A percentile compares a stretch with the other conserved stretches of the same genome.
phyloP scores from a whole-genome alignment of 768 basidiomycete species.

The Phylloporus sp. region DNA sequence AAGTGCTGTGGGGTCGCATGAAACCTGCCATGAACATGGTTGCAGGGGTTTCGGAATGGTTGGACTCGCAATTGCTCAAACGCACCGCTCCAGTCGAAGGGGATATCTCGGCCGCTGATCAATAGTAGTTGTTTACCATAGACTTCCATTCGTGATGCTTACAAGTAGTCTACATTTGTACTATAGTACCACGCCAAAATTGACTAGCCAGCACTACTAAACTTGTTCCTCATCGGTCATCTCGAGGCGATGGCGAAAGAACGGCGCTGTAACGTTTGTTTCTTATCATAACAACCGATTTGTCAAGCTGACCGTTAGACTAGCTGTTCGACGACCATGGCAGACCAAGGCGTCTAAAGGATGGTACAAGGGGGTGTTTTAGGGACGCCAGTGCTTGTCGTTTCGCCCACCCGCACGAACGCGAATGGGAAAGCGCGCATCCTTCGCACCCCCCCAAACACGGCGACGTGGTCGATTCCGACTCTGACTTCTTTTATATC shows the following conservation, averaged over 20 bases:
- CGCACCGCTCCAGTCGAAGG: conserved; percentile 17
- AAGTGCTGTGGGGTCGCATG: conserved; percentile 25
- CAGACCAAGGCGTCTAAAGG: conserved; percentile 17
- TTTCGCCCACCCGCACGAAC: conserved; percentile 33
- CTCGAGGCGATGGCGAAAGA: conserved; percentile 14
- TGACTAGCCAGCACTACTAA: not conserved
- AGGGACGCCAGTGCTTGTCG: conserved; percentile 21
- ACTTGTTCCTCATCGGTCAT: not conserved
- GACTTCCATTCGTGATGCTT: conserved; percentile 11
- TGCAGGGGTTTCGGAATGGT: conserved; percentile 27
- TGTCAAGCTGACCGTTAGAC: conserved; percentile 1
- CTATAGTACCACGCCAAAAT: conserved; percentile 7
- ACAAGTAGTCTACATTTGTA: conserved; percentile 14
- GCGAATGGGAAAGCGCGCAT: conserved; percentile 30
- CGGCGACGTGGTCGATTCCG: conserved; percentile 18
- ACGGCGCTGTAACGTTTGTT: conserved; percentile 31
- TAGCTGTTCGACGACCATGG: conserved; percentile 31
- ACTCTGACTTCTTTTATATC: conserved; percentile 22
- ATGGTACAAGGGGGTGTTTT: conserved; percentile 20
- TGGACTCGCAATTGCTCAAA: conserved; percentile 27
- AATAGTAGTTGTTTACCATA: not conserved
- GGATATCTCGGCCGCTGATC: not conserved
- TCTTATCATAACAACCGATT: not conserved
- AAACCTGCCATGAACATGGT: conserved; percentile 32
- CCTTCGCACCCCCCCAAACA: conserved; percentile 24